These are phyloP conservation scores for Knoxia roxburghii DNA, from an alignment of 257 asterid species.

Conservation along the genomic window DNA sequence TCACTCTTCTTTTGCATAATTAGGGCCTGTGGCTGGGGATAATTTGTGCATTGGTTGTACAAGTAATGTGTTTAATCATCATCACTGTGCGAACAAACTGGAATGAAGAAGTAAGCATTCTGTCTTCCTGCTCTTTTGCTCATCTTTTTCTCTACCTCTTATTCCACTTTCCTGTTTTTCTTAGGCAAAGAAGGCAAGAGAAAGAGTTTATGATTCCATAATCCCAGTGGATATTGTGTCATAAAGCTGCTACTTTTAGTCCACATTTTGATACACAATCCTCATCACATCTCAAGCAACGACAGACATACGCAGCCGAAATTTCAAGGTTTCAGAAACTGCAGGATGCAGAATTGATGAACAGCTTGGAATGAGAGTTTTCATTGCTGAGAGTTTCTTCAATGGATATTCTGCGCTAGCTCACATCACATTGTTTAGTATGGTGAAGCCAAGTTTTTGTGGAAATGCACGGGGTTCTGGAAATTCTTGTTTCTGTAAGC, in stretches of 20 bases:
- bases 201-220: constrained; percentile 38
- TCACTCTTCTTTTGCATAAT: neutral
- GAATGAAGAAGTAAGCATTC: constrained; percentile 53
- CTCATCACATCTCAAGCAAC: neutral
- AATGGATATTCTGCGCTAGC: too few relatives aligned
- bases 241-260: constrained; percentile 17
- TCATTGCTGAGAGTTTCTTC: neutral
- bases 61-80: constrained; percentile 42
- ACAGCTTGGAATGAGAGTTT: neutral
- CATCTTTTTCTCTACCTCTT: neutral
- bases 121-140: neutral
- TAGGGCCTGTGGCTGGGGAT: constrained; percentile 87
- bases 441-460: too few relatives aligned
- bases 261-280: neutral
- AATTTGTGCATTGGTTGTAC: constrained; percentile 52
- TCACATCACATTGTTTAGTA: neutral
- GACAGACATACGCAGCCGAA: too few relatives aligned
- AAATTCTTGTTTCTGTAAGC: too few relatives aligned
- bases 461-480: too few relatives aligned
- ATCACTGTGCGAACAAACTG: constrained; percentile 46
- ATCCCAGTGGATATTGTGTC: constrained; percentile 45
- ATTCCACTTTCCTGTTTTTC: neutral
- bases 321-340: too few relatives aligned
- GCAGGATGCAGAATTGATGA: neutral
- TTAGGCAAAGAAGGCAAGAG: constrained; percentile 64